Conservation (phyloP, 306 rosid genomes). For the Vigna trinervia region DNA sequence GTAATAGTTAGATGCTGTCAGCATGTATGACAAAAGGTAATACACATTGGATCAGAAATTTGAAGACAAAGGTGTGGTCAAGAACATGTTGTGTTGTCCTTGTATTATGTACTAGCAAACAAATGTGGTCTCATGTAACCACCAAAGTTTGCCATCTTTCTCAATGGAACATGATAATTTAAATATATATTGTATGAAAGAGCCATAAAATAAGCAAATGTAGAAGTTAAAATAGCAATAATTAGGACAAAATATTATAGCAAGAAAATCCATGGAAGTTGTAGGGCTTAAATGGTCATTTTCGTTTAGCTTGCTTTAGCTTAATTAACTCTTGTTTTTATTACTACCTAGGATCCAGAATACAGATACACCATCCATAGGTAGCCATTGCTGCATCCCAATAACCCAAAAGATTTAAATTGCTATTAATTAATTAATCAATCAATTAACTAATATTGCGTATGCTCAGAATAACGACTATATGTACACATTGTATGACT, state of each 20-base stretch:
- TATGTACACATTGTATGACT: conserved; percentile 25
- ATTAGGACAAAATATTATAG: conserved; percentile 22
- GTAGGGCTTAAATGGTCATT: conserved; percentile 47
- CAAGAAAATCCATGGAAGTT: conserved; percentile 11
- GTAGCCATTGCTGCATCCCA: conserved; percentile 39
- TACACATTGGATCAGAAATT: conserved; percentile 23
- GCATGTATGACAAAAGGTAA: conserved; percentile 39
- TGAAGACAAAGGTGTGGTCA: conserved; percentile 49
- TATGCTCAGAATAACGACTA: conserved; percentile 42
- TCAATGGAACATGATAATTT: conserved; percentile 12
- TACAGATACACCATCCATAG: conserved; percentile 47
- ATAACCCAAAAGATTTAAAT: conserved; percentile 37
- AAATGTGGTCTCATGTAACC: conserved; percentile 51
- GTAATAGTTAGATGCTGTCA: conserved; percentile 6
- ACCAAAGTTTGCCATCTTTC: conserved; percentile 37
- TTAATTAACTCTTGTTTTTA: conserved; percentile 37
- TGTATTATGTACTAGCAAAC: conserved; percentile 53
- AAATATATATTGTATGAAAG: neutral
- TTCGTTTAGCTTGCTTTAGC: conserved; percentile 34
- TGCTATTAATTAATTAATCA: conserved; percentile 46
- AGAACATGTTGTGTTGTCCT: conserved; percentile 49
- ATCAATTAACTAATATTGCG: conserved; percentile 15
- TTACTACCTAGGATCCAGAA: conserved; percentile 67
- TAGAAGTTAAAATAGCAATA: conserved; percentile 32
- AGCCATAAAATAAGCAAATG: conserved; percentile 41